Evolutionary conservation across 2,329 filamentous ascomycete species (phyloP), one percentile per base, ranked within the genome.

Genomic region (Colletotrichum lentis): DNA sequence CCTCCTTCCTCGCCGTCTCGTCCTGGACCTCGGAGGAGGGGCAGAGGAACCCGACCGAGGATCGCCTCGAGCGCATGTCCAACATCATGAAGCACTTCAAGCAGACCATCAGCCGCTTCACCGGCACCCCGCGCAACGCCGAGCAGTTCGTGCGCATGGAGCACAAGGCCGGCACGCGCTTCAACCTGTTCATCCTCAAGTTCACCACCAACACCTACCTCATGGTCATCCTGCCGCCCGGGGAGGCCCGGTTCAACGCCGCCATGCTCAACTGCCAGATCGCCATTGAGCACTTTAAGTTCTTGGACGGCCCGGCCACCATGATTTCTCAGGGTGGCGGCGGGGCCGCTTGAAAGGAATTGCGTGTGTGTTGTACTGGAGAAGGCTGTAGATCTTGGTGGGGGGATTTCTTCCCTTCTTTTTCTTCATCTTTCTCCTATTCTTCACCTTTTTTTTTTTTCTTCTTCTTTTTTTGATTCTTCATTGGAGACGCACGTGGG

Each of bases 21-120:
- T 93, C 91, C 66, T 96, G 97, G 81, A 92, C 92, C 5, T 91
- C 92, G 1, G 85, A 88, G 20, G 85, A 90, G 70, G 94, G 94
- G 52, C 84, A 86, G 43, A 80, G 87, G 58, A 99, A 99, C 77
- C 95, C 96, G 1, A 96, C 93, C 70, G 91, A 91, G 58, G 96
- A 99, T 80, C 91, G 96, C 3, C 94, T 97, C 74, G 96, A 99
- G 83, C 91, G 86, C 73, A 92, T 99, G 76, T 96, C 91, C 70
- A 98, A 97, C 78, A 97, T 99, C 76, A 91, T 99, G 81, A 99
- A 99, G 82, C 94, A 95, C 67, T 97, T 98, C 83, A 99, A 98
- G 83, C 95, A 98, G 81, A 88, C 84, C 71, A 86, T 88, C 69
- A 90, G 88, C 64, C 89, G 91, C 73, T 93, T 92, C 78, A 94